Conservation (phyloP, 1,284 basidiomycete species). For the Ceratobasidium sp. region DNA sequence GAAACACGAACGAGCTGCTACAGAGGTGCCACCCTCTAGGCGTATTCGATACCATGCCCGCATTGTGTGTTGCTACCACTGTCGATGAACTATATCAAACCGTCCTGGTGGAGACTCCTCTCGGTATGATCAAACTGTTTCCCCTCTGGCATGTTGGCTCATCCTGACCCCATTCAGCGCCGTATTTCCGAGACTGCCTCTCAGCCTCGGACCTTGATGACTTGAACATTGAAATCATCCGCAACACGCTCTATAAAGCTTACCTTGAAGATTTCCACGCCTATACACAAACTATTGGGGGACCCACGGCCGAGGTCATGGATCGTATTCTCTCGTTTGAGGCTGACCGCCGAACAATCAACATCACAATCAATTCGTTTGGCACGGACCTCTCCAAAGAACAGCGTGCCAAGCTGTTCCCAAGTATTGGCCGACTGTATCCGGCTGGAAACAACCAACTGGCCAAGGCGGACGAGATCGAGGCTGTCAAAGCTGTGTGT, state of each 20-base stretch:
- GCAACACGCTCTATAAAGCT: slow-evolving; percentile 99
- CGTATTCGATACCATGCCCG: slow-evolving; percentile 98
- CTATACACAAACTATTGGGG: slow-evolving; percentile 81
- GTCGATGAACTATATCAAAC: slow-evolving; percentile 99
- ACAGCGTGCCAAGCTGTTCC: slow-evolving; percentile 94
- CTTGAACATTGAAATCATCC: slow-evolving; percentile 99
- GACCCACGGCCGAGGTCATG: slow-evolving; percentile 91
- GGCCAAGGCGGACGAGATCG: slow-evolving; percentile 93
- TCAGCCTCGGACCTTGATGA: slow-evolving; percentile 97
- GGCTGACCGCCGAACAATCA: slow-evolving; percentile 95
- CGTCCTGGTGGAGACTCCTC: slow-evolving; percentile 95
- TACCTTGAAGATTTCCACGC: slow-evolving; percentile 97
- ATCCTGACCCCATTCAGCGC: slow-evolving; percentile 62
- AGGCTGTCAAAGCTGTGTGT: slow-evolving; percentile 88
- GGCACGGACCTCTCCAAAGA: slow-evolving; percentile 95
- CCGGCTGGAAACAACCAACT: slow-evolving; percentile 96
- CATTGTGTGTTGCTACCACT: slow-evolving; percentile 97
- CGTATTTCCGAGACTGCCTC: slow-evolving; percentile 96
- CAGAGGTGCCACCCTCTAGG: slow-evolving; percentile 98
- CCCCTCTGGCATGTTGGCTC: slow-evolving; percentile 34
- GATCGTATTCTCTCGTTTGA: slow-evolving; percentile 90
- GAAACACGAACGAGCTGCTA: slow-evolving; percentile 96
- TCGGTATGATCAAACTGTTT: slow-evolving; percentile 64
- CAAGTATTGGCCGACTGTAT: slow-evolving; percentile 90
- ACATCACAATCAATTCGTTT: slow-evolving; percentile 99